Percentiles rank a stretch among this genome's conserved stretches.
Conservation (phyloP, 2,329 filamentous ascomycete genomes). For the Ophiostoma tasmaniense region DNA sequence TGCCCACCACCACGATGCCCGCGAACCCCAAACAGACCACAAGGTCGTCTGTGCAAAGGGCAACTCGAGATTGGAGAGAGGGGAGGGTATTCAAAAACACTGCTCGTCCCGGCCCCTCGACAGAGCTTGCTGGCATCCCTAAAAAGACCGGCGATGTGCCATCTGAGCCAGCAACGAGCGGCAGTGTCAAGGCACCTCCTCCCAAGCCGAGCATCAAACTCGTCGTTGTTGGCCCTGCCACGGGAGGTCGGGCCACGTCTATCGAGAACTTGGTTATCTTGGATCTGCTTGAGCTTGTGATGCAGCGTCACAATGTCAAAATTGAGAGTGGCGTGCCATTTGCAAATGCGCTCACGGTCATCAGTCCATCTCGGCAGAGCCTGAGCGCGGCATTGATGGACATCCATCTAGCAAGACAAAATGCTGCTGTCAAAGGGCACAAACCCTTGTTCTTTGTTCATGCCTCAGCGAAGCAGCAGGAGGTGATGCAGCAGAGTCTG, state of each 20-base stretch:
- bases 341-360: constrained; percentile 22
- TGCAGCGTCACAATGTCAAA: constrained; percentile 1
- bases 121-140: not conserved
- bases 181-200: not conserved
- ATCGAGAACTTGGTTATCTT: not conserved
- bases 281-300: constrained; percentile 10
- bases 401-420: not conserved
- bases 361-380: not conserved
- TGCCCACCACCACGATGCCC: not conserved
- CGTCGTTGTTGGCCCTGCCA: not conserved
- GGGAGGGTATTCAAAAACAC: not conserved
- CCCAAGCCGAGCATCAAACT: not conserved
- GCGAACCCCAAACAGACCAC: not conserved
- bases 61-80: not conserved
- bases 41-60: not conserved
- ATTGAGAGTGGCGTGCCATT: constrained; percentile 26
- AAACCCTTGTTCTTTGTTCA: constrained; percentile 5
- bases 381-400: not conserved
- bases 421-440: not conserved
- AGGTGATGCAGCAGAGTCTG: not conserved
- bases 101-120: not conserved
- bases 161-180: not conserved
- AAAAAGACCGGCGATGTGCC: not conserved
- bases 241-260: not conserved
- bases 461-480: not conserved